These are phyloP conservation scores for Paecilomyces sp. DNA, from an alignment of 2,329 filamentous ascomycete species.

Conservation along the genomic window DNA sequence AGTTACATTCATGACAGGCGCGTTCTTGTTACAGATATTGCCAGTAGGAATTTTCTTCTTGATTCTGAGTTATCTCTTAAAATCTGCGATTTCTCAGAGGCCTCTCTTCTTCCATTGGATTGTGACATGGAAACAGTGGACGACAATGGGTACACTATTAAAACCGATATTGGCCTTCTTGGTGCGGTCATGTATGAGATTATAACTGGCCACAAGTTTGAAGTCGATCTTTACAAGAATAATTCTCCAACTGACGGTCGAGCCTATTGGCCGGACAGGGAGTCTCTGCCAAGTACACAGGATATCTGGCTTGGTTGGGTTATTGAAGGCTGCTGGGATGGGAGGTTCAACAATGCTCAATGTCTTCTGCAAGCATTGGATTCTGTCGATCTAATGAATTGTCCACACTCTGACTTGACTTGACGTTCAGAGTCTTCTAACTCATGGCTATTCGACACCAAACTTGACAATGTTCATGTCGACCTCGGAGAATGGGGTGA, in stretches of 20 bases:
- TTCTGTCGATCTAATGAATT: too few species aligned
- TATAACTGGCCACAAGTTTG: constrained; percentile 12
- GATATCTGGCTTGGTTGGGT: constrained; percentile 18
- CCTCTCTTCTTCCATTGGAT: constrained; percentile 16
- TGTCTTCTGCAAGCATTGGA: too few species aligned
- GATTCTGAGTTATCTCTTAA: constrained; percentile 13
- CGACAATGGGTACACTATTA: constrained; percentile 18
- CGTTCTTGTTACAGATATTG: constrained; percentile 21
- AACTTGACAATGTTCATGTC: too few species aligned
- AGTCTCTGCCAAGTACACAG: constrained; percentile 15
- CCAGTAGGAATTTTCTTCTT: constrained; percentile 21
- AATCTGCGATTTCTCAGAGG: constrained; percentile 15
- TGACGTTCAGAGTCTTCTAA: too few species aligned
- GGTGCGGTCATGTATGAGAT: constrained; percentile 24
- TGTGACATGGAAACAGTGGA: constrained; percentile 17
- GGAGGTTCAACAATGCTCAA: background rate
- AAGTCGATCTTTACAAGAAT: constrained; percentile 17
- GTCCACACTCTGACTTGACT: too few species aligned
- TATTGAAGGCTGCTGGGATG: constrained; percentile 20
- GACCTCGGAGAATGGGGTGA: too few species aligned
- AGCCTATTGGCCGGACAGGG: constrained; percentile 14
- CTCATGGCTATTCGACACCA: too few species aligned
- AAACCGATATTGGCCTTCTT: constrained; percentile 22
- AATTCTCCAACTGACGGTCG: constrained; percentile 4
- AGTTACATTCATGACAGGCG: constrained; percentile 16